These are phyloP conservation scores for Lactarius evosmus DNA, from an alignment of 768 basidiomycete species.

Conservation along the genomic window DNA sequence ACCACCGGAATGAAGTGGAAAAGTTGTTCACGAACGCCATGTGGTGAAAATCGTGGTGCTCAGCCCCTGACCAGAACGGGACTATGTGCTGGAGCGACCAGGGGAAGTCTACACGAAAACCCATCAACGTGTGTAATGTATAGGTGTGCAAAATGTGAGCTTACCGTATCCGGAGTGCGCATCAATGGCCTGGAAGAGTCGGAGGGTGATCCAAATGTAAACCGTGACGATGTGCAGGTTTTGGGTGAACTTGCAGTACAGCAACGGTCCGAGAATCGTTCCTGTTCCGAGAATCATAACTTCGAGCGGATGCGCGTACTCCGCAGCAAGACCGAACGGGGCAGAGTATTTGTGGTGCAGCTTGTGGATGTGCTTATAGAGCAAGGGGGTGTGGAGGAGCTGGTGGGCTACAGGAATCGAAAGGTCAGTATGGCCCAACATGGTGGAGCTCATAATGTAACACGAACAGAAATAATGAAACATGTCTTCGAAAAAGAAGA, in stretches of 20 bases:
- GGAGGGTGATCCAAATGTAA: slow-evolving; percentile 89
- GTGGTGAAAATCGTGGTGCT: slow-evolving; percentile 98
- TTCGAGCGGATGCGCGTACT: slow-evolving; percentile 97
- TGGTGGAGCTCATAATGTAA: not conserved
- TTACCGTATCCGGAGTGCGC: slow-evolving; percentile 94
- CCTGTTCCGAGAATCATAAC: slow-evolving; percentile 92
- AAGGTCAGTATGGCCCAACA: not conserved
- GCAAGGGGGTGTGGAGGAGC: slow-evolving; percentile 74
- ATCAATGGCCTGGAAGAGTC: slow-evolving; percentile 96
- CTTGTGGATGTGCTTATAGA: slow-evolving; percentile 95
- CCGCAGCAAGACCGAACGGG: slow-evolving; percentile 95
- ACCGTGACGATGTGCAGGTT: slow-evolving; percentile 91
- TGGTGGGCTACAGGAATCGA: slow-evolving; percentile 63
- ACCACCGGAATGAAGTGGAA: slow-evolving; percentile 93
- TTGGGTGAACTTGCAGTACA: slow-evolving; percentile 74
- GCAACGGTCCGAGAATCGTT: slow-evolving; percentile 82
- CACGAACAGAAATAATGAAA: slow-evolving; percentile 83
- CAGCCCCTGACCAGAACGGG: slow-evolving; percentile 96
- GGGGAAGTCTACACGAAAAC: slow-evolving; percentile 70
- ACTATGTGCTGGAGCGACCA: slow-evolving; percentile 92
- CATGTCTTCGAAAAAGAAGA: slow-evolving; percentile 95
- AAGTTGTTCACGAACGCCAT: slow-evolving; percentile 94
- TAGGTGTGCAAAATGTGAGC: slow-evolving; percentile 29
- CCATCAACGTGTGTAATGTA: not conserved
- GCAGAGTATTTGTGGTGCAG: slow-evolving; percentile 97